Evolutionary conservation across 2,329 filamentous ascomycete species (phyloP).

Genomic region (Epicoccum nigrum): DNA sequence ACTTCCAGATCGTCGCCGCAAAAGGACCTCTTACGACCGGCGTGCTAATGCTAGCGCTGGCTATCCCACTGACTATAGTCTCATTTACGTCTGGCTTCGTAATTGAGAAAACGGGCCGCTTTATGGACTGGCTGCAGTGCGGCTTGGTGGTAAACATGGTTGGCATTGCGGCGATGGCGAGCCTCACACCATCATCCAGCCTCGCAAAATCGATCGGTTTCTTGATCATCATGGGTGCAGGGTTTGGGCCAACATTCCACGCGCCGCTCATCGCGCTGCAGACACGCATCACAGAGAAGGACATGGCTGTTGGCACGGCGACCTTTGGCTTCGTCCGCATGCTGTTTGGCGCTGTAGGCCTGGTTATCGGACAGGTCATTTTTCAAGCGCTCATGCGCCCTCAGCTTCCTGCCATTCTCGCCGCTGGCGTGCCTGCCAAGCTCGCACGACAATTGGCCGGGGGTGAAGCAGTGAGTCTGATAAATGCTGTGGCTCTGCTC

Average conservation of each 20-base stretch:
- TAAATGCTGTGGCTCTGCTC: slow-evolving; percentile 28
- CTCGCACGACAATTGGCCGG: slow-evolving; percentile 35
- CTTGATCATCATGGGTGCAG: slow-evolving; percentile 58
- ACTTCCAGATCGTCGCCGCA: slow-evolving; percentile 72
- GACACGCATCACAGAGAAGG: slow-evolving; percentile 59
- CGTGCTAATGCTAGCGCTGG: slow-evolving; percentile 67
- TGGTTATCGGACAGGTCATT: slow-evolving; percentile 59
- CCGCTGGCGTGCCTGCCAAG: slow-evolving; percentile 24
- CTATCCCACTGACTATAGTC: slow-evolving; percentile 51
- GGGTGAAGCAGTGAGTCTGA: slow-evolving; percentile 44
- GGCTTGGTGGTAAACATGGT: slow-evolving; percentile 43
- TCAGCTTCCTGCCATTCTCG: slow-evolving; percentile 38
- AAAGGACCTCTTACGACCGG: slow-evolving; percentile 63
- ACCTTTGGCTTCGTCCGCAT: slow-evolving; percentile 57
- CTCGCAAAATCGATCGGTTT: slow-evolving; percentile 52
- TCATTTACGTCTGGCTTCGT: slow-evolving; percentile 55
- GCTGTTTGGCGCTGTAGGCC: slow-evolving; percentile 54
- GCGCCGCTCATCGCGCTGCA: slow-evolving; percentile 64
- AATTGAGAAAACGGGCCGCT: slow-evolving; percentile 53
- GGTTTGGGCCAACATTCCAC: slow-evolving; percentile 62
- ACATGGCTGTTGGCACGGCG: slow-evolving; percentile 59
- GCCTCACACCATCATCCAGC: slow-evolving; percentile 19
- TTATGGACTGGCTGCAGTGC: slow-evolving; percentile 44
- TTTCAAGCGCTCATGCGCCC: slow-evolving; percentile 63
- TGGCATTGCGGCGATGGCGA: slow-evolving; percentile 44